These are phyloP conservation scores for Phytopythium chamaehyphon DNA, from an alignment of 352 stramenopile genomes.

Conservation along the genomic window DNA sequence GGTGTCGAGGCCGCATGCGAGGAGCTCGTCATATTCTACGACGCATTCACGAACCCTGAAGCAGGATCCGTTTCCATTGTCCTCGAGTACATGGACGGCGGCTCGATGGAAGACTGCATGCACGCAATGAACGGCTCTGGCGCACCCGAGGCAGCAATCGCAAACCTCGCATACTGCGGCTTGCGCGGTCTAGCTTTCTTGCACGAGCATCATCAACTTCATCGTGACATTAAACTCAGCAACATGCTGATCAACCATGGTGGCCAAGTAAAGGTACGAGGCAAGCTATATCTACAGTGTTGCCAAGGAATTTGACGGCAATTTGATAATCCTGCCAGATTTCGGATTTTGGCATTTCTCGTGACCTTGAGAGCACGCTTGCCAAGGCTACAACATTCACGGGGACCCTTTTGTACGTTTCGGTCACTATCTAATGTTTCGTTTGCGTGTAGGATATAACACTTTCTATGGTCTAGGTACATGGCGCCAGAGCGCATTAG, in stretches of 20 bases:
- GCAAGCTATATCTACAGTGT: neutral
- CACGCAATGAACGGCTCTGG: conserved; percentile 28
- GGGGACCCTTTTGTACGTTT: conserved; percentile 81
- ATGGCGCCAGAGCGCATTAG: conserved; percentile 93
- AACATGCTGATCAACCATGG: conserved; percentile 92
- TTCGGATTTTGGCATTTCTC: conserved; percentile 83
- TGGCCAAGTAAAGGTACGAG: conserved; percentile 62
- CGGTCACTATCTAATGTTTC: too few relatives aligned
- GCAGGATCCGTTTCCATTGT: conserved; percentile 88
- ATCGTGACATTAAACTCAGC: conserved; percentile 94
- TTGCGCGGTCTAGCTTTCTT: conserved; percentile 86
- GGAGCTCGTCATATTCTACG: conserved; percentile 89
- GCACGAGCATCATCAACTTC: conserved; percentile 87
- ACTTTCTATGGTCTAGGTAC: conserved; percentile 41
- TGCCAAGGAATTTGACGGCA: neutral
- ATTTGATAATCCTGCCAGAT: conserved; percentile 31
- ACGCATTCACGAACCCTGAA: conserved; percentile 89
- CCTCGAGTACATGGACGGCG: conserved; percentile 94
- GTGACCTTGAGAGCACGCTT: conserved; percentile 79
- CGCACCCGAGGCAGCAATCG: conserved; percentile 69
- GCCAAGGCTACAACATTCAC: conserved; percentile 89
- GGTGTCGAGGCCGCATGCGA: conserved; percentile 45
- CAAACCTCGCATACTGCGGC: conserved; percentile 70
- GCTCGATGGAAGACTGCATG: conserved; percentile 82
- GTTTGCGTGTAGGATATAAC: neutral